A percentile compares a stretch with the other conserved stretches of the same genome.
Conservation (phyloP, 305 asterid species). For the Withania somnifera region DNA sequence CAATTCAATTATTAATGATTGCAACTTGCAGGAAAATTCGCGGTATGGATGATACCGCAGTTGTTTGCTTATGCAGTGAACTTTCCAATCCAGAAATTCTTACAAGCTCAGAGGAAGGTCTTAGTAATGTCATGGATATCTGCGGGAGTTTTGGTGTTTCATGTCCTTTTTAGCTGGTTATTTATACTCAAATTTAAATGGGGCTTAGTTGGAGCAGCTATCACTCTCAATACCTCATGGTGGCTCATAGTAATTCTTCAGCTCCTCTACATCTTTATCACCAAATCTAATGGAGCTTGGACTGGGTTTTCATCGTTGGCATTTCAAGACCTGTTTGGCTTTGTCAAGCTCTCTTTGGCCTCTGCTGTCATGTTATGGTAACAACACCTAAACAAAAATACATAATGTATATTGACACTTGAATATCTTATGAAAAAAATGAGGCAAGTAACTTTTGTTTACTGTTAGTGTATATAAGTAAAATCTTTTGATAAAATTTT, state of each 20-base stretch:
- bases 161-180: conserved; percentile 52
- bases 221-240: conserved; percentile 53
- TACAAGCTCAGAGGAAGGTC: conserved; percentile 46
- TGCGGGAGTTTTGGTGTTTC: conserved; percentile 33
- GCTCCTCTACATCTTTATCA: conserved; percentile 35
- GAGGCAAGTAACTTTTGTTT: background rate
- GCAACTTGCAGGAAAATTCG: conserved; percentile 43
- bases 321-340: conserved; percentile 49
- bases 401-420: too few relatives aligned
- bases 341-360: conserved; percentile 58
- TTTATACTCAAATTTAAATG: conserved; percentile 44
- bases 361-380: conserved; percentile 71
- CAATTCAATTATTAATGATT: background rate
- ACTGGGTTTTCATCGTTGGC: conserved; percentile 69
- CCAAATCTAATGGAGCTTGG: conserved; percentile 74
- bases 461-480: background rate
- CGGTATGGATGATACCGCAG: conserved; percentile 70
- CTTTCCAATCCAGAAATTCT: too few relatives aligned
- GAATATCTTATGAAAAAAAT: too few relatives aligned
- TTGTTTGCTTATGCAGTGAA: conserved; percentile 51
- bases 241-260: conserved; percentile 56
- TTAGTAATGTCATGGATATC: conserved; percentile 67
- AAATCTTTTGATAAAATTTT: background rate
- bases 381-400: too few relatives aligned
- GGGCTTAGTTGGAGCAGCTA: conserved; percentile 65